Evolutionary conservation across 306 rosid genomes (phyloP).

Genomic region (Ammopiptanthus mongolicus): DNA sequence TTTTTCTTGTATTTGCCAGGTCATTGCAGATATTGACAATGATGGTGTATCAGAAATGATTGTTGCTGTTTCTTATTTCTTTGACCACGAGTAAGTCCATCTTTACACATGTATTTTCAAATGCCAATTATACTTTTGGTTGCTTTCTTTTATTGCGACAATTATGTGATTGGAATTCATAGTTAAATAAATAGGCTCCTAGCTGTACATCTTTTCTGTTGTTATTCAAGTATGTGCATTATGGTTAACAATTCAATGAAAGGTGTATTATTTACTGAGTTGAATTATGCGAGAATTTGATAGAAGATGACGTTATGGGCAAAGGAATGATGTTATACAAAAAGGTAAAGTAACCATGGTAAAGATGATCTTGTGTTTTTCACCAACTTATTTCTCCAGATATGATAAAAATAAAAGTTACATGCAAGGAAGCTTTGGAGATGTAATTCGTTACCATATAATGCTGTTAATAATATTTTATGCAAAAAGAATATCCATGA

Average conservation of each 20-base stretch:
- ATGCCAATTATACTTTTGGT: neutral
- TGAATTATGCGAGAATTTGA: too few relatives aligned
- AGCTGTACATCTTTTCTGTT: neutral
- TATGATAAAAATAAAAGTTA: neutral
- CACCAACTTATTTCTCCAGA: neutral
- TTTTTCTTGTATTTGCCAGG: slow-evolving; percentile 45
- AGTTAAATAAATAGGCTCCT: neutral
- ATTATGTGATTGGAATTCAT: neutral
- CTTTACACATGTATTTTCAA: neutral
- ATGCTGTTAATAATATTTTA: neutral
- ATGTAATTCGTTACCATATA: neutral
- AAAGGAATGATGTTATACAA: neutral
- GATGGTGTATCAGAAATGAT: slow-evolving; percentile 95
- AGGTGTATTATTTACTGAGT: too few relatives aligned
- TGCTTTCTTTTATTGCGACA: neutral
- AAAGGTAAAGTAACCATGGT: neutral
- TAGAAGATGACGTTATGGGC: too few relatives aligned
- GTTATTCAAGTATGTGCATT: slow-evolving; percentile 7
- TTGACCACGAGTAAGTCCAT: slow-evolving; percentile 85
- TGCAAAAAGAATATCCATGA: neutral
- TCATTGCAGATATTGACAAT: slow-evolving; percentile 94
- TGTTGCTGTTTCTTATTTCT: slow-evolving; percentile 91
- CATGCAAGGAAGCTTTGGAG: neutral
- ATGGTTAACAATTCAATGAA: neutral
- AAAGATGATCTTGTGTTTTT: neutral